phyloP scores from a whole-genome alignment of 2,329 filamentous ascomycete species.

The Cladorrhinum sp. region DNA sequence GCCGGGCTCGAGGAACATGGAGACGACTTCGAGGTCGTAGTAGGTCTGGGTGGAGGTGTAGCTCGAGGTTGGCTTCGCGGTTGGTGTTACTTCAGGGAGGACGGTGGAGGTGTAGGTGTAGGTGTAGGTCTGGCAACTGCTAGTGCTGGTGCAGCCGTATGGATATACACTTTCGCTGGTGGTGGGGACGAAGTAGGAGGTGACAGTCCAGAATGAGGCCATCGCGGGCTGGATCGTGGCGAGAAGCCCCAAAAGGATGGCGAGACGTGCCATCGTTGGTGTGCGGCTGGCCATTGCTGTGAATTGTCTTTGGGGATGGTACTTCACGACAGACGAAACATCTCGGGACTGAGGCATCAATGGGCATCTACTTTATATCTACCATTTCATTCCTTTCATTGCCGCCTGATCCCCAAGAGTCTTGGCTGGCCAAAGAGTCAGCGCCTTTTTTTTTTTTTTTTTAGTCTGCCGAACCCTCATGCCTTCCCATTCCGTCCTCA shows the following conservation, averaged over 20 bases:
- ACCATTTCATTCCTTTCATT: neutral
- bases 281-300: neutral
- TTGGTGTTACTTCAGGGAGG: conserved; percentile 6
- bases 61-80: conserved; percentile 1
- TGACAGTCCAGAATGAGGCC: conserved; percentile 15
- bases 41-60: conserved; percentile 1
- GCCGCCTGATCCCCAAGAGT: neutral
- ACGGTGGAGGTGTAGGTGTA: neutral
- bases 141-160: neutral
- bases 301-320: neutral
- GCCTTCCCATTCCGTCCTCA: neutral
- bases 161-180: neutral
- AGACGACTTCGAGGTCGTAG: conserved; percentile 12
- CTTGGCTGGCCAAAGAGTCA: neutral
- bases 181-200: conserved; percentile 2
- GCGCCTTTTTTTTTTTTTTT: neutral
- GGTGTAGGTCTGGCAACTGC: conserved; percentile 3
- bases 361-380: neutral
- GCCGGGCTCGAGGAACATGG: neutral
- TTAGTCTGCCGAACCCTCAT: too few species aligned
- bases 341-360: too few species aligned
- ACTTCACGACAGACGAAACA: neutral
- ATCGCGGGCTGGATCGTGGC: conserved; percentile 11
- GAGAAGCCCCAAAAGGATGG: neutral
- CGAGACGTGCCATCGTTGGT: conserved; percentile 10